phyloP scores from a whole-genome alignment of 257 asterid genomes.

The Forsythia suspensa region DNA sequence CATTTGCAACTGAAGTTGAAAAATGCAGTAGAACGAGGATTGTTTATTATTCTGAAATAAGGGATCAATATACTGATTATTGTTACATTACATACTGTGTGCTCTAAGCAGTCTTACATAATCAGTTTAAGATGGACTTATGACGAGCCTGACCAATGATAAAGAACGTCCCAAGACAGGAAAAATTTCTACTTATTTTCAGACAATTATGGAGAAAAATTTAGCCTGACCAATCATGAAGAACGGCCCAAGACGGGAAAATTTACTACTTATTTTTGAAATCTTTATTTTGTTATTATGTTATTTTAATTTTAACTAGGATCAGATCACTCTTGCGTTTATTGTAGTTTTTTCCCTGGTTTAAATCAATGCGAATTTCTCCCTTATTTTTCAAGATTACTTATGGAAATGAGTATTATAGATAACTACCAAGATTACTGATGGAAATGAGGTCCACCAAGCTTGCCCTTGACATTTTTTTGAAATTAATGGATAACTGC shows the following conservation, averaged over 20 bases:
- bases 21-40: too few relatives aligned
- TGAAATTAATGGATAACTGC: too few relatives aligned
- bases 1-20: too few relatives aligned
- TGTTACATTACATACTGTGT: not conserved
- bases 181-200: not conserved
- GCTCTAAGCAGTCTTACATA: not conserved
- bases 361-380: too few relatives aligned
- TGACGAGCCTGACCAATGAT: too few relatives aligned
- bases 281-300: not conserved
- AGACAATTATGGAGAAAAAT: too few relatives aligned
- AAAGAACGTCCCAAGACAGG: not conserved
- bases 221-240: too few relatives aligned
- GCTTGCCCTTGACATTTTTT: not conserved
- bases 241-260: too few relatives aligned
- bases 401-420: slow-evolving; percentile 34
- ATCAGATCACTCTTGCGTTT: too few relatives aligned
- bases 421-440: slow-evolving; percentile 41
- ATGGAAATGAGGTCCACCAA: slow-evolving; percentile 29
- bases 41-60: not conserved
- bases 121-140: not conserved
- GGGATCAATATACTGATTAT: not conserved
- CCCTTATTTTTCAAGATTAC: slow-evolving; percentile 11
- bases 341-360: not conserved
- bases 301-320: too few relatives aligned
- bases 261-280: too few relatives aligned